phyloP scores from a whole-genome alignment of 805 yeast genomes.

The Myxozyma kluyveri region DNA sequence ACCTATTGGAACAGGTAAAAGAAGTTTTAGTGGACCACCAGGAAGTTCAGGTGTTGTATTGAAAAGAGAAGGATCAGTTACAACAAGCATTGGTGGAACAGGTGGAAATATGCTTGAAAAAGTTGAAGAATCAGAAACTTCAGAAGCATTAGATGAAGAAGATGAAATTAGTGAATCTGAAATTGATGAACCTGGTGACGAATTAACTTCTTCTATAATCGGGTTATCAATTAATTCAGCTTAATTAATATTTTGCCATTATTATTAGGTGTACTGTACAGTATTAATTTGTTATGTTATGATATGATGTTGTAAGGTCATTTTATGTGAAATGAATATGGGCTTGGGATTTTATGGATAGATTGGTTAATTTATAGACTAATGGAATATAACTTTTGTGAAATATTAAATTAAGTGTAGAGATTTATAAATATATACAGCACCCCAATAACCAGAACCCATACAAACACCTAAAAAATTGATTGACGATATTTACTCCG shows the following conservation, averaged over 20 bases:
- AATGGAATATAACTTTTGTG: not conserved
- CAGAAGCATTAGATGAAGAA: slow-evolving; percentile 16
- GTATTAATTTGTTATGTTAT: not conserved
- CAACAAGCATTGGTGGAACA: too few relatives aligned
- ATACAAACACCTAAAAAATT: not conserved
- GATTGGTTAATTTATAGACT: not conserved
- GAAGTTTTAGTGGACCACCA: too few relatives aligned
- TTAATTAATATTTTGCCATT: too few relatives aligned
- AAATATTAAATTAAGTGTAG: not conserved
- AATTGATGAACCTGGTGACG: slow-evolving; percentile 12
- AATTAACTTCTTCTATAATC: too few relatives aligned
- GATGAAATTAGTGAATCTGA: slow-evolving; percentile 25
- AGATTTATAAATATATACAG: not conserved
- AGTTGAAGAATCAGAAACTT: too few relatives aligned
- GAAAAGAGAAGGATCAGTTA: too few relatives aligned
- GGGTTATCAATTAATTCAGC: too few relatives aligned
- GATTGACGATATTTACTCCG: not conserved
- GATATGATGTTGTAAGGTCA: not conserved
- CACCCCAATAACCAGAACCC: not conserved
- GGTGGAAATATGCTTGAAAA: too few relatives aligned
- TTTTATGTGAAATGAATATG: too few relatives aligned
- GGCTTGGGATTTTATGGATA: not conserved
- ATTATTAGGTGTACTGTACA: not conserved
- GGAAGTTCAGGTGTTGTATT: too few relatives aligned
- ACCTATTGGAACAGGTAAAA: too few relatives aligned